phyloP scores from a whole-genome alignment of 202 grass and related monocot species.

The Elaeis oleifera region DNA sequence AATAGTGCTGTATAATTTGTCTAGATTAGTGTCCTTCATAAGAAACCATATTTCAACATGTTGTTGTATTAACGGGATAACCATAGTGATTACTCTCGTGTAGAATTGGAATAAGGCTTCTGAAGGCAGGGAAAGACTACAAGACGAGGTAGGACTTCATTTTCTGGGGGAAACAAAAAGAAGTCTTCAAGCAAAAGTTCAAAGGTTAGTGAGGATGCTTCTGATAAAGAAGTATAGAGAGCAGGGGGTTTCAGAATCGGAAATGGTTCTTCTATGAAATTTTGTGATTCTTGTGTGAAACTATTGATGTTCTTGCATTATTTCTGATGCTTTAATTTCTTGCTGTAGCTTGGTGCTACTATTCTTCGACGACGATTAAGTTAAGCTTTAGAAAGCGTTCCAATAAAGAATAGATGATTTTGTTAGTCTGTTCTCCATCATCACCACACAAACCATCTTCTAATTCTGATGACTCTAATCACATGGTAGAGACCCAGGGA shows the following conservation, averaged over 20 bases:
- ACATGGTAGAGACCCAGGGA: constrained; percentile 19
- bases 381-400: constrained; percentile 56
- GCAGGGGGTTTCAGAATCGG: constrained; percentile 58
- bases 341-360: constrained; percentile 57
- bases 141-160: constrained; percentile 65
- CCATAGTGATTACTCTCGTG: background rate
- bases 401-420: constrained; percentile 93
- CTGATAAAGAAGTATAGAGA: constrained; percentile 30
- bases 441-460: constrained; percentile 35
- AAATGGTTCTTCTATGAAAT: constrained; percentile 51
- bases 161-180: constrained; percentile 36
- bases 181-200: constrained; percentile 33
- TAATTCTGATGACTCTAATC: constrained; percentile 33
- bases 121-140: constrained; percentile 45
- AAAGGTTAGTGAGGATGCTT: constrained; percentile 27
- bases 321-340: constrained; percentile 24
- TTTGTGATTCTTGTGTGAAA: background rate
- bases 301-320: background rate
- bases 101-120: constrained; percentile 42
- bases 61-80: constrained; percentile 8
- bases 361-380: constrained; percentile 79
- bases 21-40: background rate
- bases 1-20: no score
- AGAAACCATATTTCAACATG: background rate
- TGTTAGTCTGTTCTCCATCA: constrained; percentile 54